Base-by-base conservation (phyloP, 164 flowering plant genomes). In the Protea cynaroides region DNA sequence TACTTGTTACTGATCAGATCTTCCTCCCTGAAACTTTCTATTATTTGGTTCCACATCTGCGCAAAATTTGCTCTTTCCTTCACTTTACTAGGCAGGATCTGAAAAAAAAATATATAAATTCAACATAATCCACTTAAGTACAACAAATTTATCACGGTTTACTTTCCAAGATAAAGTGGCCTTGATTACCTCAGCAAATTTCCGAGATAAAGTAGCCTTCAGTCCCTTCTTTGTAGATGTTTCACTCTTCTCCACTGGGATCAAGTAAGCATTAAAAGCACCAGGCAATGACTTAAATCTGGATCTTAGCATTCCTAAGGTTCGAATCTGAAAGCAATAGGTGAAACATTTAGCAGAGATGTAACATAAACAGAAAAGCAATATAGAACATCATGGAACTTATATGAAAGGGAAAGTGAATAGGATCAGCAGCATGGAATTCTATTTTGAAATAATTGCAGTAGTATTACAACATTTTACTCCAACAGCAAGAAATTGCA, bases 231-330 rank as follows among this genome's bases (percentile, higher is more conserved):
- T 86, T 74, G 81, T 86, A 12, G 64, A 15, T 25, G 64, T 66
- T 58, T 80, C 92, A 59, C 63, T 70, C 65, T 80, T 81, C 47
- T 89, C 96, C 63, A 61, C 76, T 46, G 98, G 98, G 68, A 91
- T 82, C 65, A 94, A 80, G 60, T 85, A 51, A 17, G 65, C 86
- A 85, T 94, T 94, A 69, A 94, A 94, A 58, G 90, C 98, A 76
- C 88, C 93, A 66, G 98, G 98, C 62, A 94, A 69, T n/a, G 98
- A 84, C 49, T 83, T 72, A 71, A 94, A 94, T 38, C 97, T 80
- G 29, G 98, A 94, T 61, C 97, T 75, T 34, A 94, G 83, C 96
- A 94, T 94, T 68, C 93, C 96, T 56, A 94, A 67, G 18, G 98
- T 94, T 54, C 96, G 87, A 70, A 94, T 94, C 98, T 94, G 79